These are phyloP conservation scores for Claviceps sorghi DNA, from an alignment of 2,329 filamentous ascomycete genomes.

Conservation along the genomic window DNA sequence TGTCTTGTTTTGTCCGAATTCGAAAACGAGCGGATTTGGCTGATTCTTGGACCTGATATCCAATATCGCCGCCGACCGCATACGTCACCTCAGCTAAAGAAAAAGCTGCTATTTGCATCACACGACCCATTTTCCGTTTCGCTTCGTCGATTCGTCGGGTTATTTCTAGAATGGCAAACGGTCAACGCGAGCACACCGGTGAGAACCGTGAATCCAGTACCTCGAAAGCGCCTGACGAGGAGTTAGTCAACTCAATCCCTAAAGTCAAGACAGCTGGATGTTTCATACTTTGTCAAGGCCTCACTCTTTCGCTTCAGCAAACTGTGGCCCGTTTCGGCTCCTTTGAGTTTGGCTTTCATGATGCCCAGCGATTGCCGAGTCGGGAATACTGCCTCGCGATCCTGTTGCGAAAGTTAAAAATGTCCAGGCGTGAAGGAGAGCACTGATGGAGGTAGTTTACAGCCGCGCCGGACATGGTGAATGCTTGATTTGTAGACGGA, in stretches of 20 bases:
- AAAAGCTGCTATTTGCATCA: constrained; percentile 98
- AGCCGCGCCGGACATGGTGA: constrained; percentile 20
- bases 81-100: constrained; percentile 96
- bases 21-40: constrained; percentile 87
- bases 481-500: background rate
- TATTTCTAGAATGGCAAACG: constrained; percentile 49
- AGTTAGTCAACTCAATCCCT: background rate
- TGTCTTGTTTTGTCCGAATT: constrained; percentile 90
- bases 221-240: constrained; percentile 5
- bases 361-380: constrained; percentile 91
- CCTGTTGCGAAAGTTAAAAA: constrained; percentile 34
- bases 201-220: background rate
- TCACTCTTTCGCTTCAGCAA: constrained; percentile 96
- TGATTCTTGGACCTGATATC: constrained; percentile 94
- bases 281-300: constrained; percentile 77
- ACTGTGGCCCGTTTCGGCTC: constrained; percentile 79
- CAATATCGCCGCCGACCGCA: constrained; percentile 87
- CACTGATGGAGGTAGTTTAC: constrained; percentile 7
- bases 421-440: background rate
- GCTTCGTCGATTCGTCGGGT: constrained; percentile 95
- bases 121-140: constrained; percentile 96
- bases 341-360: constrained; percentile 98
- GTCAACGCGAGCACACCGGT: constrained; percentile 6
- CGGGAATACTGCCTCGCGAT: constrained; percentile 91
- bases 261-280: background rate